Evolutionary conservation across 2,329 filamentous ascomycete species (phyloP), one percentile per base, ranked within the genome.

Genomic region (Ceratocystis smalleyi): DNA sequence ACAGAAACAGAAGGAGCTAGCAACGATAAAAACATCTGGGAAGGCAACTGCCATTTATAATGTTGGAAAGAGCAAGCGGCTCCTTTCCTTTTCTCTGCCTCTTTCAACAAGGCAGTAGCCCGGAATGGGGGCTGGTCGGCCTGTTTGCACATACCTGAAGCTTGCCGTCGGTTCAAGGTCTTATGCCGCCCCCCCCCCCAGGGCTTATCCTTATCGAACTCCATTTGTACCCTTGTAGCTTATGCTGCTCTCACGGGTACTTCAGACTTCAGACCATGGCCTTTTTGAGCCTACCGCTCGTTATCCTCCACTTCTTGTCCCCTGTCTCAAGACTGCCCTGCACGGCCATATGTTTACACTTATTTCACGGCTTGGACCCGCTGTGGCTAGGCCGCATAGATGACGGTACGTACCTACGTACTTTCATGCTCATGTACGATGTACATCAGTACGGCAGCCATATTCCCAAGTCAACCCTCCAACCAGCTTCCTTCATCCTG

Each of bases 1-100:
- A 61, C 32, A 24, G 7, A 61, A 30, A 61, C 32, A 24, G 35
- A 61, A 61, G 35, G 59, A 61, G 35, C 32, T 22, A 22, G 35
- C 27, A 12, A 59, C 19, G 7, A 8, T 27, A 10, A 59, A 59
- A 30, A 61, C 59, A 61, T 2, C 1, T 43, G 15, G 27, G 12
- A 57, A 22, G 54, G 54, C 24, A 57, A 30, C 54, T 57, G 27
- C 54, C 30, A 30, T 57, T 57, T 57, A 57, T 57, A 57, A 32
- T 35, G 15, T 40, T 35, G 54, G 27, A 35, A 57, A n/a, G 27
- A 32, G 54, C 54, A 12, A 40, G 3, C 35, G 35, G 35, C 35
- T 40, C 35, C 35, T 40, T 40, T 40, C 35, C 35, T 40, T 40
- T 40, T 40, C 35, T 15, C 35, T 40, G 35, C 10, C 35, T 40